Evolutionary conservation across 257 asterid species (phyloP).

Genomic region (Fraxinus americana): DNA sequence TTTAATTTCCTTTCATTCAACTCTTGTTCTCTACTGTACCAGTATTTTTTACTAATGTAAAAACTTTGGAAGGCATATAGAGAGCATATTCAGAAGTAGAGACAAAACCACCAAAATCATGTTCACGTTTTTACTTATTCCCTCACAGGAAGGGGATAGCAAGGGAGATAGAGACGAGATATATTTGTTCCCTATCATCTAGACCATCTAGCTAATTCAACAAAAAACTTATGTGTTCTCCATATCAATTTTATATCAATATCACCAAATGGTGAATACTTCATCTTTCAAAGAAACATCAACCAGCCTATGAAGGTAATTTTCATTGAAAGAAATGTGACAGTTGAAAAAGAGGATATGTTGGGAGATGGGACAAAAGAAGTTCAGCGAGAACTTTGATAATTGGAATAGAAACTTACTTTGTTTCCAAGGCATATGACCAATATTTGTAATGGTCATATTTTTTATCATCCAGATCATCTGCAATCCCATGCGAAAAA

Average conservation of each 20-base stretch:
- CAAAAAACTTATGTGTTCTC: neutral
- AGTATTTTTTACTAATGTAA: neutral
- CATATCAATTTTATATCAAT: neutral
- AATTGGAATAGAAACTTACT: slow-evolving; percentile 36
- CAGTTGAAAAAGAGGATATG: neutral
- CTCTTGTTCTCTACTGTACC: no score
- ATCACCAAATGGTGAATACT: neutral
- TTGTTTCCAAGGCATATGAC: slow-evolving; percentile 91
- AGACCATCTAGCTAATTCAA: neutral
- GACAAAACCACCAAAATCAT: neutral
- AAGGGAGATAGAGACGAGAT: neutral
- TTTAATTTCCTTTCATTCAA: no score
- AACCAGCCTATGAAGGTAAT: neutral
- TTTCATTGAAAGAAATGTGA: neutral
- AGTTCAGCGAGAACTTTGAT: neutral
- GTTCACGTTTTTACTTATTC: neutral
- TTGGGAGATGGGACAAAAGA: neutral
- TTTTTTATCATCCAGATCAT: slow-evolving; percentile 57
- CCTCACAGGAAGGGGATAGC: neutral
- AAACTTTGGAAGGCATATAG: neutral
- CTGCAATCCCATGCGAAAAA: slow-evolving; percentile 78
- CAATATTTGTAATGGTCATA: slow-evolving; percentile 74
- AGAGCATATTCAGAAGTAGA: neutral
- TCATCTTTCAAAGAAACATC: neutral
- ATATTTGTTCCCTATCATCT: neutral